phyloP scores from a whole-genome alignment of 2,329 filamentous ascomycete species.

The Monosporascus sp. region DNA sequence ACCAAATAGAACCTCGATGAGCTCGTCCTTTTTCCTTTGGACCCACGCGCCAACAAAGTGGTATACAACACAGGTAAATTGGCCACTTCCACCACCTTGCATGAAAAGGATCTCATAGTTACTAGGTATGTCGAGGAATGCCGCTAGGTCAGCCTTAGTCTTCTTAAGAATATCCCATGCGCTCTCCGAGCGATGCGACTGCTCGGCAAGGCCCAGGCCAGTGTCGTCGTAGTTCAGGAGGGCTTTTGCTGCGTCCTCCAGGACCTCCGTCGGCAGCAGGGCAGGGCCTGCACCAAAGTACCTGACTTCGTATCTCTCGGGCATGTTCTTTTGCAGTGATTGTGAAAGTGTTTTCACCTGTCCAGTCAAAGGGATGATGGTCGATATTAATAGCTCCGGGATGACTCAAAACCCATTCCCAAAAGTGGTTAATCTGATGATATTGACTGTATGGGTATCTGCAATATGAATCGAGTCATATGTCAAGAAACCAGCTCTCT shows the following conservation, averaged over 20 bases:
- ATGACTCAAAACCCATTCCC: background rate
- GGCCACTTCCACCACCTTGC: slow-evolving; percentile 78
- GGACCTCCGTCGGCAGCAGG: slow-evolving; percentile 73
- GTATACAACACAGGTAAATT: slow-evolving; percentile 79
- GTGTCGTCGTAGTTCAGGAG: slow-evolving; percentile 77
- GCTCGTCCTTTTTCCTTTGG: slow-evolving; percentile 56
- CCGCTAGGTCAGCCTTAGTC: slow-evolving; percentile 67
- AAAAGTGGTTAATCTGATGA: background rate
- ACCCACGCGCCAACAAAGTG: slow-evolving; percentile 84
- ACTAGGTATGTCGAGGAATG: slow-evolving; percentile 74
- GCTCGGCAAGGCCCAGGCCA: slow-evolving; percentile 82
- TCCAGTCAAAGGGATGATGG: background rate
- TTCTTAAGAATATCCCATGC: slow-evolving; percentile 75
- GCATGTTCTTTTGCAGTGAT: slow-evolving; percentile 6
- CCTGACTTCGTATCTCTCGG: slow-evolving; percentile 53
- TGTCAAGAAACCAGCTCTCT: background rate
- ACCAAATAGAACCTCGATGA: slow-evolving; percentile 48
- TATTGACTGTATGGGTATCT: background rate
- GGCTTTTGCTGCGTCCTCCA: slow-evolving; percentile 69
- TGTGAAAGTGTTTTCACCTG: background rate
- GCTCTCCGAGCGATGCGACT: slow-evolving; percentile 78
- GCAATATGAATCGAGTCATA: background rate
- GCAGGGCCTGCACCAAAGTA: slow-evolving; percentile 93
- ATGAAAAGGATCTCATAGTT: slow-evolving; percentile 87
- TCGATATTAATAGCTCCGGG: background rate